phyloP scores from a whole-genome alignment of 2,329 filamentous ascomycete species.

The Teratosphaeria destructans region DNA sequence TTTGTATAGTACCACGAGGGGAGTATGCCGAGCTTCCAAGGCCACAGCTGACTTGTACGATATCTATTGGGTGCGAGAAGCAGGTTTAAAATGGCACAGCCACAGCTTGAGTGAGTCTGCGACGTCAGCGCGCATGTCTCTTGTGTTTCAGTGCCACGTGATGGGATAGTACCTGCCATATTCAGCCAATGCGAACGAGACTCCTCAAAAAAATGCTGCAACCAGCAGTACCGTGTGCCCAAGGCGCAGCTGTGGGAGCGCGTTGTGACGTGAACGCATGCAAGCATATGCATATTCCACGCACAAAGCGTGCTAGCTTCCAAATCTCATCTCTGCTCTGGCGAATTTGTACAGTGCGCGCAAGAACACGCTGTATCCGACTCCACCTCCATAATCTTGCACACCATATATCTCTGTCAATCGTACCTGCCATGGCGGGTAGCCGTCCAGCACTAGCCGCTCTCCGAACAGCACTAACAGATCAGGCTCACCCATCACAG shows the following conservation, averaged over 20 bases:
- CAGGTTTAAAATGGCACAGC: background rate
- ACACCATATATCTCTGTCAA: constrained; percentile 84
- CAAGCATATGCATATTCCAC: background rate
- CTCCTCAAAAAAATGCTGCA: background rate
- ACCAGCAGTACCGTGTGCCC: background rate
- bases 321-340: constrained; percentile 50
- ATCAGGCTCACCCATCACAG: constrained; percentile 80
- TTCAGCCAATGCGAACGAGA: background rate
- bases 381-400: constrained; percentile 37
- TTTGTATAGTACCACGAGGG: background rate
- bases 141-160: background rate
- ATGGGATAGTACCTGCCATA: background rate
- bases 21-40: background rate
- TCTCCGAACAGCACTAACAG: constrained; percentile 80
- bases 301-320: background rate
- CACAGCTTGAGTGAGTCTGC: background rate
- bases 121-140: background rate
- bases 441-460: constrained; percentile 73
- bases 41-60: background rate
- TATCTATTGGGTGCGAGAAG: background rate
- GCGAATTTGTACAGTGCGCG: constrained; percentile 74
- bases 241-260: background rate
- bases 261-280: background rate
- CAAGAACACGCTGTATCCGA: constrained; percentile 91
- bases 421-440: constrained; percentile 92